phyloP scores from a whole-genome alignment of 495 filamentous ascomycete genomes.

The Aspergillus hancockii region DNA sequence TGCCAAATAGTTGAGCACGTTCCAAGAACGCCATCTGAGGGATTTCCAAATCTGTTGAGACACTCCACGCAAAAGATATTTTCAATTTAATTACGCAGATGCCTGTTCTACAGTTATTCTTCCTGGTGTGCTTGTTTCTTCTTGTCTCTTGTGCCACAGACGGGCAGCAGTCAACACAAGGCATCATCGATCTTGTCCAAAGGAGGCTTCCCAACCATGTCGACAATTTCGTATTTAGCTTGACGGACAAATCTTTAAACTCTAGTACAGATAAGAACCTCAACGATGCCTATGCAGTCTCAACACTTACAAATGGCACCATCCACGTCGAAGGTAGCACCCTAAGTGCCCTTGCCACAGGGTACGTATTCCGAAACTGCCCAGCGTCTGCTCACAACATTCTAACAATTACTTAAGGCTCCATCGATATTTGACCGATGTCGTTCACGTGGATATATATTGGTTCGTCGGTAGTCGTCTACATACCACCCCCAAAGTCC shows the following conservation, averaged over 20 bases:
- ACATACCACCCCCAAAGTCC: neutral
- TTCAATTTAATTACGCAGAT: too few relatives aligned
- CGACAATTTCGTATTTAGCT: neutral
- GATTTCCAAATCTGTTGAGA: too few relatives aligned
- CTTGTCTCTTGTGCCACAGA: too few relatives aligned
- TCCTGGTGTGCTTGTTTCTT: too few relatives aligned
- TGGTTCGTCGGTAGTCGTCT: neutral
- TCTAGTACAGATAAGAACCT: neutral
- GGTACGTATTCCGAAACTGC: neutral
- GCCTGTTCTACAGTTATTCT: too few relatives aligned
- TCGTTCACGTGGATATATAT: neutral
- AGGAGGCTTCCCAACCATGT: neutral
- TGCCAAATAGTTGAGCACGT: too few relatives aligned
- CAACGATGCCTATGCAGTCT: neutral
- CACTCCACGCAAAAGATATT: too few relatives aligned
- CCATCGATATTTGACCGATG: neutral
- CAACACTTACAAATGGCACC: neutral
- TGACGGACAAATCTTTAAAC: neutral
- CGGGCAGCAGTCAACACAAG: neutral
- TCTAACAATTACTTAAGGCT: neutral
- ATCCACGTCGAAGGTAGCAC: neutral
- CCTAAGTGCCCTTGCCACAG: neutral
- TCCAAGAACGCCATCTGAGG: too few relatives aligned
- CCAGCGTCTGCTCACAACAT: neutral
- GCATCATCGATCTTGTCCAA: neutral